A percentile compares a stretch with the other conserved stretches of the same genome.
Evolutionary conservation across 371 early-diverging fungal species (phyloP).

Genomic region (Mortierella sp.): DNA sequence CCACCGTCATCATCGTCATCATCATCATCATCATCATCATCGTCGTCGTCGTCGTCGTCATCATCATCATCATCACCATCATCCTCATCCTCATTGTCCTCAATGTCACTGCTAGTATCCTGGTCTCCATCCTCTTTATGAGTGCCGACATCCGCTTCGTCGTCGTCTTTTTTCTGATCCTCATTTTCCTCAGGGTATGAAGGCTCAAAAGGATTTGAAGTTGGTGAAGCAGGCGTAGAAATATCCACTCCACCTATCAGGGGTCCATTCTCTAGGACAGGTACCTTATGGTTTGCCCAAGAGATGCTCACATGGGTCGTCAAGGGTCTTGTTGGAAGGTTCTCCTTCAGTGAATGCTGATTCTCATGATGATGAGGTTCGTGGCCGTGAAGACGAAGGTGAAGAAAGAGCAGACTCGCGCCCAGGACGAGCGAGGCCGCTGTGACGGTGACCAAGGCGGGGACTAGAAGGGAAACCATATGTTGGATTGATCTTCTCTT

Average conservation of each 20-base stretch:
- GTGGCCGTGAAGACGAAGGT: too few relatives aligned
- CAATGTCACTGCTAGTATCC: not conserved
- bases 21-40: not conserved
- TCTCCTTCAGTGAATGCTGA: too few relatives aligned
- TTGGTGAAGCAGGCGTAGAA: too few relatives aligned
- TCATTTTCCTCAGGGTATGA: constrained; percentile 1
- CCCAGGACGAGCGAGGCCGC: not conserved
- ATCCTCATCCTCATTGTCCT: not conserved
- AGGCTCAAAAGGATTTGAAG: not conserved
- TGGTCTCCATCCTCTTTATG: not conserved
- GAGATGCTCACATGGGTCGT: too few relatives aligned
- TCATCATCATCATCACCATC: not conserved
- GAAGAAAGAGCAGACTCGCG: not conserved
- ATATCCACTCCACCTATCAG: too few relatives aligned
- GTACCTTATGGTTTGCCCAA: too few relatives aligned
- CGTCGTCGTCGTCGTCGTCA: not conserved
- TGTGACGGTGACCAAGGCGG: not conserved
- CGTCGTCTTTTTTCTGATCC: constrained; percentile 1
- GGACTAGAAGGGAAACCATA: not conserved
- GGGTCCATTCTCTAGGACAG: too few relatives aligned
- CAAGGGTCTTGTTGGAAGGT: too few relatives aligned
- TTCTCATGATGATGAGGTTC: too few relatives aligned
- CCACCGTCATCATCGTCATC: too few relatives aligned
- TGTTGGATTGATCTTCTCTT: too few relatives aligned
- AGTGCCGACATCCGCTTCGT: not conserved